Evolutionary conservation across 78 protist species (phyloP).

Genomic region (Salpingoeca rosetta): DNA sequence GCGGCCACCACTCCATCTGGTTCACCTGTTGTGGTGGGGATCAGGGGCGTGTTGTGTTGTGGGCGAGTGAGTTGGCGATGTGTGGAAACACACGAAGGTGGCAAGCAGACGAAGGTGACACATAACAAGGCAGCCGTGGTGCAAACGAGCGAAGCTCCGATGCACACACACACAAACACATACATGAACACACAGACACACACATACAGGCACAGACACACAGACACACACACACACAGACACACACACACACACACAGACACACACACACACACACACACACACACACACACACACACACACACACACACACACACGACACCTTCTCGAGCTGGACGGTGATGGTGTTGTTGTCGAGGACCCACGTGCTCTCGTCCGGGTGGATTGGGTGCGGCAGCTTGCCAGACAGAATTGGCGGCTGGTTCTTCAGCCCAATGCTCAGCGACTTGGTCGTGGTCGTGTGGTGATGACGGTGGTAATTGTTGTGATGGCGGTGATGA

Average conservation of each 20-base stretch:
- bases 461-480: background rate
- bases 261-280: no score
- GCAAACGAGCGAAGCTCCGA: no score
- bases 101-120: no score
- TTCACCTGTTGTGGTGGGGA: no score
- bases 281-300: background rate
- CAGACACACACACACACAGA: no score
- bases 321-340: background rate
- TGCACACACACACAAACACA: background rate
- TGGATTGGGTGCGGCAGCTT: slow-evolving; percentile 24
- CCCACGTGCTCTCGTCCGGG: slow-evolving; percentile 44
- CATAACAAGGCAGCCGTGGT: no score
- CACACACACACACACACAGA: no score
- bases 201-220: no score
- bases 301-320: no score
- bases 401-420: slow-evolving; percentile 33
- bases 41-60: background rate
- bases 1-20: slow-evolving; percentile 67
- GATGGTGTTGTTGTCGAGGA: slow-evolving; percentile 24
- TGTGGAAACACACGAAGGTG: background rate
- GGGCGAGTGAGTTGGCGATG: background rate
- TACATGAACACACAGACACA: no score
- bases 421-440: slow-evolving; percentile 27
- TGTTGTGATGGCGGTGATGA: background rate
- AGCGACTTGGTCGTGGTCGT: background rate